Evolutionary conservation across 768 basidiomycete species (phyloP), one percentile per base, ranked within the genome.

Genomic region (Amanita rimosa): DNA sequence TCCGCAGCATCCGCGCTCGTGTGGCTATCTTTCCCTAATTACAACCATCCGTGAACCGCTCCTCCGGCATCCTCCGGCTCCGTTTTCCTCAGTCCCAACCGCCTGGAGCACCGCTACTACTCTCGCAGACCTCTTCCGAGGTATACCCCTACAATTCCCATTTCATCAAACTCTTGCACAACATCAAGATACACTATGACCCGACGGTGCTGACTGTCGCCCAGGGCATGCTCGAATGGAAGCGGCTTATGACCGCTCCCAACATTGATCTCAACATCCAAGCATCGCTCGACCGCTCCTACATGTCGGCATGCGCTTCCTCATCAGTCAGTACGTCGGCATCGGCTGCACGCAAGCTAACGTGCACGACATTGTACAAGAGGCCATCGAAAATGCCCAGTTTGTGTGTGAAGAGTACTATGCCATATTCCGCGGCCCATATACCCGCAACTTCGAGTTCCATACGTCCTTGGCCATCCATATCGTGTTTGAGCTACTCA

Each of bases 391-490:
- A 64, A 98, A 99, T 64, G 93, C 96, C 5, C 81, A 85, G n/a
- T 88, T 83, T 60, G 85, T 88, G 21, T 96, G 94, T 68, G 94
- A 96, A 67, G 94, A 97, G 59, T 92, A 97, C 66, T 87, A 88
- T 58, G 88, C 85, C 1, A 85, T 99, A 74, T 95, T 97, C 79
- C 86, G 84, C 57, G 91, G 89, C 1, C 96, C 96, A 0, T 98
- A 96, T 65, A 91, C 93, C 0, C 69, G 76, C 46, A 68, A 87
- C 58, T 79, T 99, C 55, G 75, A 76, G 16, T 97, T 98, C 68
- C 74, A 92, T 98, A 98, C 65, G 92, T 99, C 39, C 96, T 96
- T 0, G 93, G 91, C 3, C 96, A 99, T 61, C 70, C 96, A 99
- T 64, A 97, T 99, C 66, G 78, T 85, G 56, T 99, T 99, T 65